A percentile compares a stretch with the other conserved stretches of the same genome.
Conservation (phyloP, 1,284 basidiomycete species). For the Leccinum proximum region DNA sequence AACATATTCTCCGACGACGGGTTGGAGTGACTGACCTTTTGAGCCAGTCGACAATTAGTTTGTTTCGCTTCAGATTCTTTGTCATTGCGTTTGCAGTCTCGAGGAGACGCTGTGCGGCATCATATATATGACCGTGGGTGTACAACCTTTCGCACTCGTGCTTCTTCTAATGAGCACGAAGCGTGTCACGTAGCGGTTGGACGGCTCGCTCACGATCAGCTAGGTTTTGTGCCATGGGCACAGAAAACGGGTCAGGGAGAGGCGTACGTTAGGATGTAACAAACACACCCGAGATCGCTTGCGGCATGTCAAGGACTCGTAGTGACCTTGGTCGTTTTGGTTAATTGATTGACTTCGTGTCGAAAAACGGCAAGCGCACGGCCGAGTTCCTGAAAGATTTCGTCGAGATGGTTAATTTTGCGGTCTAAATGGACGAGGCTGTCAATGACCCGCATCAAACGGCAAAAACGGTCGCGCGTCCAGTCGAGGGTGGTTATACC, state of each 20-base stretch:
- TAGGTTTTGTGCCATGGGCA: neutral
- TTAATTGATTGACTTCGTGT: neutral
- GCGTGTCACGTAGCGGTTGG: neutral
- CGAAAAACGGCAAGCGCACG: neutral
- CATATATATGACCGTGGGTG: neutral
- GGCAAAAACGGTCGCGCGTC: constrained; percentile 43
- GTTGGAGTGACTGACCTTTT: neutral
- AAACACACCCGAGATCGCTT: neutral
- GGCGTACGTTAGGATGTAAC: neutral
- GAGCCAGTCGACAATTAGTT: neutral
- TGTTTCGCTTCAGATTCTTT: neutral
- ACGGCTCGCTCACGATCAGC: neutral
- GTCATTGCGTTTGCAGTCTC: neutral
- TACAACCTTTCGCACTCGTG: neutral
- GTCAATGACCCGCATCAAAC: constrained; percentile 30
- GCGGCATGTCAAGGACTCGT: neutral
- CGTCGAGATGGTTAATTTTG: neutral
- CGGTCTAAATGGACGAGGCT: no score
- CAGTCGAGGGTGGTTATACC: constrained; percentile 16
- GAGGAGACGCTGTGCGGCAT: neutral
- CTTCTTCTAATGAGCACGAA: neutral
- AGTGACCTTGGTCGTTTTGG: neutral
- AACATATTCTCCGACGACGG: neutral
- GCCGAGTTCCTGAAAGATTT: neutral
- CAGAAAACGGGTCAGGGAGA: neutral